Evolutionary conservation across 148 eudicot species (phyloP), one percentile per base, ranked within the genome.

Genomic region (Fagopyrum homotropicum): DNA sequence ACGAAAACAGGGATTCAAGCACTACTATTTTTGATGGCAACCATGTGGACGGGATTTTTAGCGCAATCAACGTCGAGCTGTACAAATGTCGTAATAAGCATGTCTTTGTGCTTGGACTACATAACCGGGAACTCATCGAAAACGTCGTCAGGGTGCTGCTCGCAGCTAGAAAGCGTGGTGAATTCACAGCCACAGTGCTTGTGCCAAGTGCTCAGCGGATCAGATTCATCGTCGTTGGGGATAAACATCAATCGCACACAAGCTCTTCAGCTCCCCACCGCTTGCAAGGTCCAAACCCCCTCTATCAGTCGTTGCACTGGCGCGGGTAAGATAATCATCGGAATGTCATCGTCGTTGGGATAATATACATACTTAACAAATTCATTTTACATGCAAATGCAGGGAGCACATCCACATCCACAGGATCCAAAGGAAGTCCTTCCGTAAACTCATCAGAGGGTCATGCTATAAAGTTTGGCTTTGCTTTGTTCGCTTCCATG

Each of bases 71-170:
- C 73, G 19, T 75, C 68, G 1, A 61, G 82, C 14, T 85, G 90
- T 72, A 78, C 84, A 5, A 83, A 61, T 59, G 86, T 74, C 54
- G 47, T 89, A 3, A 63, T 86, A 6, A 85, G 79, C 82, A 69
- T 89, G 84, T 85, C 92, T 0, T 84, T 88, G 48, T 88, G 92
- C 79, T 82, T 88, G 19, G 83, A 85, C 76, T 88, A 84, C 81
- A 86, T 88, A 54, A 80, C 82, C 6, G 92, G 89, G 43, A 88
- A 82, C 78, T 80, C 89, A 26, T 80, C 89, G 2, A 75, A 75
- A 4, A 89, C 92, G 0, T 81, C 89, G 9, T 69, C 92, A 8
- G 63, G 88, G 0, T 88, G 92, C 75, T 88, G 89, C 81, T 69
- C 86, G 56, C 77, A 83, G 69, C 81, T 89, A 47, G 76, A 80